phyloP scores from a whole-genome alignment of 495 filamentous ascomycete genomes.

The Penicillium desertorum region DNA sequence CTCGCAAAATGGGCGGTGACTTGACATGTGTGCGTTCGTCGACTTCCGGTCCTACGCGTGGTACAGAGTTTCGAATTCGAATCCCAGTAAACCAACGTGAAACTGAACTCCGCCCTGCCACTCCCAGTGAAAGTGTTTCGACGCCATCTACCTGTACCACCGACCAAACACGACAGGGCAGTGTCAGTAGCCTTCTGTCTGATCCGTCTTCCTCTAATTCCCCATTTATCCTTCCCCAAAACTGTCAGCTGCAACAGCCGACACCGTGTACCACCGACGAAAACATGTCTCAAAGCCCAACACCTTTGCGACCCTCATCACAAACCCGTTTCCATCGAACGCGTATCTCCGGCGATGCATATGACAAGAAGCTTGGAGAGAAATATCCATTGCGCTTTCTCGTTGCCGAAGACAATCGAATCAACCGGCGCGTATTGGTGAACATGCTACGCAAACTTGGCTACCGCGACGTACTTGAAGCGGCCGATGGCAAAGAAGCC shows the following conservation, averaged over 20 bases:
- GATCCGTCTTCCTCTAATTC: conserved; percentile 24
- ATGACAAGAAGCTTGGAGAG: conserved; percentile 51
- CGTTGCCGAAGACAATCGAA: conserved; percentile 77
- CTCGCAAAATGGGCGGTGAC: conserved; percentile 74
- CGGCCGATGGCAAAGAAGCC: conserved; percentile 71
- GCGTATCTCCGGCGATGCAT: conserved; percentile 29
- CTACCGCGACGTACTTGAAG: conserved; percentile 64
- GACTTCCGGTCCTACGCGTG: conserved; percentile 63
- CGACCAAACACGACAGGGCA: conserved; percentile 28
- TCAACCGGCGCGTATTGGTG: conserved; percentile 73
- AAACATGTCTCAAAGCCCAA: conserved; percentile 29
- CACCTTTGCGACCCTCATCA: conserved; percentile 29
- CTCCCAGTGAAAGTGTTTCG: conserved; percentile 35
- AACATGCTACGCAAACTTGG: conserved; percentile 71
- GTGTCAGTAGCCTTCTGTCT: conserved; percentile 26
- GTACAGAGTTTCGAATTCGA: conserved; percentile 74
- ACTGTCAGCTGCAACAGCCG: conserved; percentile 33
- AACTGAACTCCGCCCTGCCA: conserved; percentile 36
- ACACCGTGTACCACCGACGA: conserved; percentile 39
- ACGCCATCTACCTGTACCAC: conserved; percentile 28
- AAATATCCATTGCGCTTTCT: conserved; percentile 67
- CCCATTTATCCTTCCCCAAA: conserved; percentile 23
- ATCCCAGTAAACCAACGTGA: conserved; percentile 60
- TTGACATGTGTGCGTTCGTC: conserved; percentile 66
- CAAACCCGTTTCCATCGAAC: conserved; percentile 19